Evolutionary conservation across 2,329 filamentous ascomycete species (phyloP).

Genomic region (Beauveria brongniartii): DNA sequence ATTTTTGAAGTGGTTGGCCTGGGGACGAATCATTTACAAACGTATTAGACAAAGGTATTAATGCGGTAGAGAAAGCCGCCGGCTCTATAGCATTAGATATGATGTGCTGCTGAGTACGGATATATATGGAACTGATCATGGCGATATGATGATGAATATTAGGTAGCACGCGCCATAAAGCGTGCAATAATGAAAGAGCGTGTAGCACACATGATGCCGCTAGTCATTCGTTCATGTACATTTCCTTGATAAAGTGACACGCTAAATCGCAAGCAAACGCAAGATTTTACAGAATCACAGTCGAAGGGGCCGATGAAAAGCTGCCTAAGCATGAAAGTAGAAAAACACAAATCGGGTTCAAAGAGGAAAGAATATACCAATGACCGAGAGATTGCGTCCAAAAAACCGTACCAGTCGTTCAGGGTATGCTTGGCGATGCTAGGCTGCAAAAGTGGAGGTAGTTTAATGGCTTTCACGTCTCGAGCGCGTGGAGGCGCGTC

Average conservation of each 20-base stretch:
- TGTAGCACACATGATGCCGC: too few species aligned
- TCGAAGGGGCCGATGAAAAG: background rate
- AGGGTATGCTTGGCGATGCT: background rate
- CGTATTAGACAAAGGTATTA: slow-evolving; percentile 11
- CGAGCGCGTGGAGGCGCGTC: slow-evolving; percentile 4
- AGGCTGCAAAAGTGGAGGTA: background rate
- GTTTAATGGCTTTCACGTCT: slow-evolving; percentile 7
- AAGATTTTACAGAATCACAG: background rate
- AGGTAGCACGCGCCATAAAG: background rate
- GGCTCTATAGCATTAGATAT: background rate
- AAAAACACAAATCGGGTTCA: too few species aligned
- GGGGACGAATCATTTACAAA: slow-evolving; percentile 33
- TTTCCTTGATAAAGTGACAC: slow-evolving; percentile 12
- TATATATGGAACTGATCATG: background rate
- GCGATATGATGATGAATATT: slow-evolving; percentile 3
- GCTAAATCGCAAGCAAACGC: background rate
- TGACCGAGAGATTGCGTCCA: rapidly evolving
- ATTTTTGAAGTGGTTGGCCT: slow-evolving; percentile 57
- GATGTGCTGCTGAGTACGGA: background rate
- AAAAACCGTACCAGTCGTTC: background rate
- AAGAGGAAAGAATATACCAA: background rate
- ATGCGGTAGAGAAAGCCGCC: background rate
- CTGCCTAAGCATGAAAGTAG: background rate
- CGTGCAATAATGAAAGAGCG: background rate
- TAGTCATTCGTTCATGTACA: slow-evolving; percentile 1